Evolutionary conservation across 371 early-diverging fungal genomes (phyloP), one percentile per base, ranked within the genome.

Genomic region (Coemansia sp.): DNA sequence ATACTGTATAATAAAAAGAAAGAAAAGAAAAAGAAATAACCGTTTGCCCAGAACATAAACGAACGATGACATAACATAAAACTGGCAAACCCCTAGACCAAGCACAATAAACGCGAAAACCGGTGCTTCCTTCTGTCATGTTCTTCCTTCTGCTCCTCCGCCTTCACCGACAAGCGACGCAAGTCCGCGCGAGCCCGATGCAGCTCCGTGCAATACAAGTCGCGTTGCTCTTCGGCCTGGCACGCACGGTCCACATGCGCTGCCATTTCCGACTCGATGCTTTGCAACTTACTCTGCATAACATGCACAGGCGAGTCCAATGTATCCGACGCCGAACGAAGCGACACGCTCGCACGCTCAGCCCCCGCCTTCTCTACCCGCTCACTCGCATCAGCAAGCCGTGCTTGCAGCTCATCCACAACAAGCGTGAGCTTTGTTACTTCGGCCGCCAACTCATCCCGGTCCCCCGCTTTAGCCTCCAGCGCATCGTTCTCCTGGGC

Each of bases 221-320:
- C 71, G 31, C 77, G 70, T 13, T 78, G 72, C 42, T 74, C 68
- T 62, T 78, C 78, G 53, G 71, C 62, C 24, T 81, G 77, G 51
- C 78, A 76, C 22, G 77, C 77, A 24, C 80, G 82, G 22, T 71
- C 72, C 66, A 68, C 6, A 1, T 71, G 64, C 16, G 77, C 71
- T 6, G 72, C 69, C 31, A 82, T 56, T 3, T 81, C 77, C 7
- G 78, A 59, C 56, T 67, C 68, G 57, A 65, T 64, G 22, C 53
- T 55, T 48, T 65, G 47, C 26, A 77, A 64, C 16, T 60, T 51
- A 18, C 59, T 27, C 54, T 68, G 70, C 24, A 79, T 61, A 57
- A 53, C 54, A 14, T 42, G 31, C 1, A 78, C 31, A 5, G 26
- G 27, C 22, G 42, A 18, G 40, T 57, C 57, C 54, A 54, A n/a